Evolutionary conservation across 345 rosid genomes (phyloP).

Genomic region (Corymbia maculata): DNA sequence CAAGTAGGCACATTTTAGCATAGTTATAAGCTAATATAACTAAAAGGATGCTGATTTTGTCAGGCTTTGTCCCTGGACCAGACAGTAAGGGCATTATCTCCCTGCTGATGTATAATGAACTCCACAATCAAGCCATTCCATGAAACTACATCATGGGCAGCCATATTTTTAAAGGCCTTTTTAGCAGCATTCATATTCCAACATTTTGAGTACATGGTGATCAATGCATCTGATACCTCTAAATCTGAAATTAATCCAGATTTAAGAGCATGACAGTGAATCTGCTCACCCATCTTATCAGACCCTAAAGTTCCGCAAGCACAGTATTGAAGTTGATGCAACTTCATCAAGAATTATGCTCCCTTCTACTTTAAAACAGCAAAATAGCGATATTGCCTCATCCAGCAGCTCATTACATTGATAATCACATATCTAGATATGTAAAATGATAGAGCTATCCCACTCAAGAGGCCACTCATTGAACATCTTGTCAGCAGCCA

Average conservation of each 20-base stretch:
- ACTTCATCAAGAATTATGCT: constrained; percentile 45
- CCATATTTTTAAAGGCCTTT: constrained; percentile 42
- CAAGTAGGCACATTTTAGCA: constrained; percentile 35
- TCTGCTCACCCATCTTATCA: too few relatives aligned
- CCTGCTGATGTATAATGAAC: constrained; percentile 59
- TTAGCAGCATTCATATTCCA: too few relatives aligned
- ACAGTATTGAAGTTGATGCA: constrained; percentile 40
- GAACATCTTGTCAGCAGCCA: constrained; percentile 62
- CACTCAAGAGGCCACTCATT: constrained; percentile 32
- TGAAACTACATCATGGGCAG: constrained; percentile 39
- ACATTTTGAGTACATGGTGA: too few relatives aligned
- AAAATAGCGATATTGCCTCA: constrained; percentile 47
- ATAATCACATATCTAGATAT: constrained; percentile 73
- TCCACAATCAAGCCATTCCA: constrained; percentile 75
- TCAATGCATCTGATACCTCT: too few relatives aligned
- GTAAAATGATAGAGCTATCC: constrained; percentile 26
- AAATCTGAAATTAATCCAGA: too few relatives aligned
- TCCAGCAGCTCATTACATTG: constrained; percentile 61
- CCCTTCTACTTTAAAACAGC: constrained; percentile 21
- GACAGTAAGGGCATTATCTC: constrained; percentile 42
- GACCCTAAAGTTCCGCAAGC: too few relatives aligned
- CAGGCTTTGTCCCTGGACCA: constrained; percentile 53
- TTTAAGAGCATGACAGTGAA: too few relatives aligned
- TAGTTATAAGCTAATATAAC: constrained; percentile 42
- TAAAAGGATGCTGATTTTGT: constrained; percentile 34